Evolutionary conservation across 768 basidiomycete genomes (phyloP).

Genomic region (Collybia sordida): DNA sequence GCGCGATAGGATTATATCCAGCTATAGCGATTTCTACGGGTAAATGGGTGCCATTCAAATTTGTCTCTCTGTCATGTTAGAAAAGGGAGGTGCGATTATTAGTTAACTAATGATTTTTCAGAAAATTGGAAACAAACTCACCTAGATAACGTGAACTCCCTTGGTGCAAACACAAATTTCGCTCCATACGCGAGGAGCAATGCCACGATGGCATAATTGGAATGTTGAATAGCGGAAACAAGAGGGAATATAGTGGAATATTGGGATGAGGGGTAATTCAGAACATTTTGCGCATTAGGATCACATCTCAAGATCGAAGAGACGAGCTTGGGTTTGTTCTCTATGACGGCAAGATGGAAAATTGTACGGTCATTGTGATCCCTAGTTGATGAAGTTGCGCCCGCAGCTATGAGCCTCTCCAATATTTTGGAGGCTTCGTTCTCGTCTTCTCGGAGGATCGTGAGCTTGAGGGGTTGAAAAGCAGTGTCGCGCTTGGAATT

Average conservation of each 20-base stretch:
- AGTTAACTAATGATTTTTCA: no score
- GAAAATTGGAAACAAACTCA: conserved; percentile 15
- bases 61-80: no score
- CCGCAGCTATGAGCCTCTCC: conserved; percentile 37
- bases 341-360: conserved; percentile 35
- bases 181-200: conserved; percentile 41
- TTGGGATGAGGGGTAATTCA: conserved; percentile 36
- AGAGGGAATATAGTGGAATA: conserved; percentile 37
- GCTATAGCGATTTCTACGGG: conserved; percentile 38
- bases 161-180: conserved; percentile 30
- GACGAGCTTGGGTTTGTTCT: conserved; percentile 36
- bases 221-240: conserved; percentile 29
- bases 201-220: conserved; percentile 34
- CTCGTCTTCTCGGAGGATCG: conserved; percentile 39
- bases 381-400: conserved; percentile 41
- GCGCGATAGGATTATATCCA: conserved; percentile 33
- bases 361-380: conserved; percentile 36
- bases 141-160: conserved; percentile 37
- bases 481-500: conserved; percentile 13
- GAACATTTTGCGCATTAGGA: conserved; percentile 33
- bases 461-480: conserved; percentile 39
- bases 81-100: no score
- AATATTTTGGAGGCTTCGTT: conserved; percentile 37
- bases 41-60: conserved; percentile 17
- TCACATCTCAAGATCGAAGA: conserved; percentile 40